Evolutionary conservation across 805 yeast species (phyloP).

Genomic region (Ogataea minuta): DNA sequence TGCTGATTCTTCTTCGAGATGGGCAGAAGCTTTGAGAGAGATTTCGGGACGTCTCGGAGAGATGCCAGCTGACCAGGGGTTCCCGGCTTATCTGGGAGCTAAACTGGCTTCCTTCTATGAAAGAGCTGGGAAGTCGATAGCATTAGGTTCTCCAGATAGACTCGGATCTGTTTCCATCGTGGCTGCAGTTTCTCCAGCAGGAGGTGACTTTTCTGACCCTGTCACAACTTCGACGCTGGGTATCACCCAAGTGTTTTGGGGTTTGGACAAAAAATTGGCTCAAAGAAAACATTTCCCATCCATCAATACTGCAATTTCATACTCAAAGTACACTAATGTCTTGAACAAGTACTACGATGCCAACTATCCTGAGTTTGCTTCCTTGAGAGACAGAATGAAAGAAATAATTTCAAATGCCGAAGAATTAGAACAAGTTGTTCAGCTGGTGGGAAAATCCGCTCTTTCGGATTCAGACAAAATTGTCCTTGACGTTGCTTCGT

Average conservation of each 20-base stretch:
- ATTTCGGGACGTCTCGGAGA: conserved; percentile 99
- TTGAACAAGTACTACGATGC: conserved; percentile 81
- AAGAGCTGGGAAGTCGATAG: conserved; percentile 97
- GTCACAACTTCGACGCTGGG: conserved; percentile 98
- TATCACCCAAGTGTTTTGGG: conserved; percentile 99
- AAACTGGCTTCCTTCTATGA: conserved; percentile 98
- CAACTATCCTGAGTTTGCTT: conserved; percentile 88
- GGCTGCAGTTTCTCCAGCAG: conserved; percentile 99
- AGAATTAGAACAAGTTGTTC: conserved; percentile 98
- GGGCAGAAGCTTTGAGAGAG: conserved; percentile 99
- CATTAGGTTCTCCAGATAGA: conserved; percentile 96
- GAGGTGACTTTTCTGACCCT: conserved; percentile 99
- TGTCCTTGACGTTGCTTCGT: conserved; percentile 85
- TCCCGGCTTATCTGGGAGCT: conserved; percentile 99
- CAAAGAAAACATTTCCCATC: conserved; percentile 99
- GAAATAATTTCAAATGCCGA: conserved; percentile 96
- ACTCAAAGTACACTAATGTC: conserved; percentile 92
- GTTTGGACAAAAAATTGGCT: conserved; percentile 97
- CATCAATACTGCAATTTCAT: conserved; percentile 91
- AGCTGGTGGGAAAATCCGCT: conserved; percentile 98
- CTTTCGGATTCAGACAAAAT: conserved; percentile 95
- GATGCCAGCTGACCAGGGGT: conserved; percentile 99
- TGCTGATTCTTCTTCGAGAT: conserved; percentile 99
- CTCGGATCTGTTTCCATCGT: conserved; percentile 98
- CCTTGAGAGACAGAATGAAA: conserved; percentile 84